Base-by-base conservation (phyloP, 1,284 basidiomycete species). In the Ganoderma boninense region DNA sequence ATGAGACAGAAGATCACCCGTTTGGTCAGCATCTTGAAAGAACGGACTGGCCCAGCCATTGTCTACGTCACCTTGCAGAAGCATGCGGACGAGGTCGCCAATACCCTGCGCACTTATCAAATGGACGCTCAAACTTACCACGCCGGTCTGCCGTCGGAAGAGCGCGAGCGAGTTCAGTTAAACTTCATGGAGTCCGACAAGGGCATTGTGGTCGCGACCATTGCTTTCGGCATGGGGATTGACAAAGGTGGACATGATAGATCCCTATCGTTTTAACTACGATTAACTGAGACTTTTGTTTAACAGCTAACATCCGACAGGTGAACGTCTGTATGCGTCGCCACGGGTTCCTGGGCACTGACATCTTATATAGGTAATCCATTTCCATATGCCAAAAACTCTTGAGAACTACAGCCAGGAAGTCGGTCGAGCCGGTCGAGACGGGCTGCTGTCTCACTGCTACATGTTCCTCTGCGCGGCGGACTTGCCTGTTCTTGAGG, bases 371-470 rank as follows among this genome's bases (percentile, higher is more conserved):
- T 64, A 88, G 90, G 92, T 94, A 66, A 87, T 93, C 46, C 92
- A 94, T 77, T 84, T 93, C 68, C 87, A 87, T 64, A 82, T 93
- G 70, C 91, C 92, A 2, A 87, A 90, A 71, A 91, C 90, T 0
- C 80, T 94, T 18, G 92, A 93, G 76, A 79, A 83, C 70, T 85
- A 92, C 76, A 91, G 90, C 69, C 92, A 95, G 79, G 93, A 95
- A 79, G 92, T 93, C 0, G 93, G 93, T 6, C 85, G 93, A 70
- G 93, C 92, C 0, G 93, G 92, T 1, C 85, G 93, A 69, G 93
- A 95, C 77, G 92, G 92, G 23, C 81, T 87, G 56, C 81, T 81
- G 6, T 90, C 90, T 0, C 82, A 81, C 14, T 93, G 91, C 78
- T 80, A 90, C 44, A 83, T 92, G 74, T 91, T 84, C 72, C 79